These are phyloP conservation scores for Chalara sp. DNA, from an alignment of 2,329 filamentous ascomycete species.

Conservation along the genomic window DNA sequence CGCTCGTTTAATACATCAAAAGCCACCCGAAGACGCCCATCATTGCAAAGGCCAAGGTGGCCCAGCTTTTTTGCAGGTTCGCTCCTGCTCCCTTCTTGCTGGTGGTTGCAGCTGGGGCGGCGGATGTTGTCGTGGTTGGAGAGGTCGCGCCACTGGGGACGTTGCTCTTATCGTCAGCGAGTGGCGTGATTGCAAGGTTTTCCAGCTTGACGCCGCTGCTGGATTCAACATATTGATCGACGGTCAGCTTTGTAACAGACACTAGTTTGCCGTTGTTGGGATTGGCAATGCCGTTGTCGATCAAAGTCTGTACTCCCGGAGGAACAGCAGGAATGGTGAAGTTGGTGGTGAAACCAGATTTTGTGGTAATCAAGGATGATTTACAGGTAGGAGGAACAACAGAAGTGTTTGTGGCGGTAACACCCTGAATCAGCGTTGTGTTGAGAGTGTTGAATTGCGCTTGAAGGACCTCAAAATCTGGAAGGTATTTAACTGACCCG, in stretches of 20 bases:
- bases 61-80: constrained; percentile 4
- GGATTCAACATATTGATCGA: constrained; percentile 50
- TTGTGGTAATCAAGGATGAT: constrained; percentile 56
- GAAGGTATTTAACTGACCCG: constrained; percentile 48
- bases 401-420: constrained; percentile 48
- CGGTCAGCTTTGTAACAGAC: constrained; percentile 43
- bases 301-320: constrained; percentile 61
- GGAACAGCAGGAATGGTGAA: constrained; percentile 71
- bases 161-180: constrained; percentile 47
- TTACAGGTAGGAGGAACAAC: constrained; percentile 58
- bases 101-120: constrained; percentile 10
- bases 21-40: background rate
- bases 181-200: constrained; percentile 51
- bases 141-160: constrained; percentile 30
- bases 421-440: constrained; percentile 57
- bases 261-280: constrained; percentile 61
- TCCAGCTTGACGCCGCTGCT: constrained; percentile 51
- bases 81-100: constrained; percentile 18
- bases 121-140: background rate
- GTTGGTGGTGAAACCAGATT: constrained; percentile 64
- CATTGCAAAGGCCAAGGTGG: background rate
- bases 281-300: constrained; percentile 66
- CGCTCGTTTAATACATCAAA: background rate
- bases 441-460: constrained; percentile 70
- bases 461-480: constrained; percentile 69